Percentiles rank a stretch among this genome's conserved stretches.
Conservation (phyloP, 1,139 yeast species). For the Debaryomyces udenii region DNA sequence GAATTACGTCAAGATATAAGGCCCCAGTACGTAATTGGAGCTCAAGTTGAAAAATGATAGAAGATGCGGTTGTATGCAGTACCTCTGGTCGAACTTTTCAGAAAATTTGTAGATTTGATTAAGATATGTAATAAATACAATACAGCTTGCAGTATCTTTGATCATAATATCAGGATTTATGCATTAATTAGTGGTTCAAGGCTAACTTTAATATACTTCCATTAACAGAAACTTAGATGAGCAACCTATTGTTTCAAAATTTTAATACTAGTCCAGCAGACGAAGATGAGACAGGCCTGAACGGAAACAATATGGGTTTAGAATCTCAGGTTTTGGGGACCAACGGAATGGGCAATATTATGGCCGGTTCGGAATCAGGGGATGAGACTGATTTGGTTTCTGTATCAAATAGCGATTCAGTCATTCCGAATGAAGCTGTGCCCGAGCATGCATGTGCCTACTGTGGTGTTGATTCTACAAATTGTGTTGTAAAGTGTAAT, state of each 20-base stretch:
- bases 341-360: constrained; percentile 7
- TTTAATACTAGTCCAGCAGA: constrained; percentile 15
- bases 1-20: no score
- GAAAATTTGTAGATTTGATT: no score
- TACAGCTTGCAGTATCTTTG: not conserved
- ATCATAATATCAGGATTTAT: not conserved
- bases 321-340: not conserved
- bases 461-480: constrained; percentile 73
- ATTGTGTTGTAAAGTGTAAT: constrained; percentile 74
- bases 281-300: not conserved
- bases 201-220: not conserved
- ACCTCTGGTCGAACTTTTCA: no score
- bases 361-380: constrained; percentile 8
- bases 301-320: not conserved
- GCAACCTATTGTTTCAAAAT: constrained; percentile 28
- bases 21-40: no score
- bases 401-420: constrained; percentile 2
- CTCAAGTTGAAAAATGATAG: no score
- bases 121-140: no score
- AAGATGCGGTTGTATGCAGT: no score
- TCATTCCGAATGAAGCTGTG: constrained; percentile 12
- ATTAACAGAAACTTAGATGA: constrained; percentile 18
- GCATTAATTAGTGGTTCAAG: no score
- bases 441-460: constrained; percentile 62
- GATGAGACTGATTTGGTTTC: constrained; percentile 2